A percentile compares a stretch with the other conserved stretches of the same genome.
Conservation (phyloP, 345 rosid genomes). For the Citrus sinensis region DVS_A1.0 CM039169.1:2166001-2166500, state of each 20-base stretch:
- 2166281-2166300: neutral
- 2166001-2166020: constrained; percentile 52
- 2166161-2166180: neutral
- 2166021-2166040: constrained; percentile 40
- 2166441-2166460: constrained; percentile 36
- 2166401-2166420: constrained; percentile 52
- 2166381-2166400: constrained; percentile 41
- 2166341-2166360: neutral
- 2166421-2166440: constrained; percentile 40
- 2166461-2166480: neutral
- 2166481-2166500: neutral
- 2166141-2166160: neutral
- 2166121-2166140: constrained; percentile 21
- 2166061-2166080: constrained; percentile 62
- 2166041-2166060: constrained; percentile 51
- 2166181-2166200: neutral
- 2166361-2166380: neutral
- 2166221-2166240: neutral
- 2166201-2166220: neutral
- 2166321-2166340: neutral
- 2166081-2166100: constrained; percentile 68
- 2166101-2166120: constrained; percentile 74
- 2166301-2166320: neutral
- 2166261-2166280: neutral
- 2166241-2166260: neutral